These are phyloP conservation scores for Piloderma croceum DNA, from an alignment of 768 basidiomycete species.

Conservation along the genomic window DNA sequence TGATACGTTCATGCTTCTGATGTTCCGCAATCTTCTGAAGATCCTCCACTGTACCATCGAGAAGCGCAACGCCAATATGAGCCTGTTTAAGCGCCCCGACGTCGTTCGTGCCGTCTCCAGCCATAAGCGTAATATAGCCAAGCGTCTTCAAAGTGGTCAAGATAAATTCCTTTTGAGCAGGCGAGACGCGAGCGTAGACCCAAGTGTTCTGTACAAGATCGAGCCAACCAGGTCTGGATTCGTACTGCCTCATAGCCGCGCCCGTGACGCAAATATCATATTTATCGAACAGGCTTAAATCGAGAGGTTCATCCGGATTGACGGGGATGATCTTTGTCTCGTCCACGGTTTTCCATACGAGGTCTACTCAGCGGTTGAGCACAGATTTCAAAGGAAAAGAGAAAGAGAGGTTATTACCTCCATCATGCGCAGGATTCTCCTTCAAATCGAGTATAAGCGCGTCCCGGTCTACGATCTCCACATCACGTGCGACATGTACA, in stretches of 20 bases:
- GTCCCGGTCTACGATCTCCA: slow-evolving; percentile 95
- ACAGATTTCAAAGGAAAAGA: background rate
- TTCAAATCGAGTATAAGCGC: slow-evolving; percentile 87
- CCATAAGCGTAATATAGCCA: slow-evolving; percentile 94
- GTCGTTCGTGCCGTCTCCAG: slow-evolving; percentile 98
- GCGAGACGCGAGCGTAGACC: slow-evolving; percentile 98
- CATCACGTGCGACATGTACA: slow-evolving; percentile 90
- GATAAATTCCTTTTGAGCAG: slow-evolving; percentile 92
- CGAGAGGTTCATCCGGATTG: slow-evolving; percentile 72
- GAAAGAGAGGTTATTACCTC: slow-evolving; percentile 45
- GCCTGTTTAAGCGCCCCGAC: slow-evolving; percentile 98
- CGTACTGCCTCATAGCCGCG: slow-evolving; percentile 85
- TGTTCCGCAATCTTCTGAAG: slow-evolving; percentile 91
- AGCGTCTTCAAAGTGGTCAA: slow-evolving; percentile 83
- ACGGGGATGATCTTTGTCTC: slow-evolving; percentile 86
- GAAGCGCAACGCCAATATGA: slow-evolving; percentile 89
- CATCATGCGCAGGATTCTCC: slow-evolving; percentile 68
- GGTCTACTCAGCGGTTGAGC: slow-evolving; percentile 40
- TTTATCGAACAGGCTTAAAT: slow-evolving; percentile 66
- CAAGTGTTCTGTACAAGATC: slow-evolving; percentile 90
- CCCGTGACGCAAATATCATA: slow-evolving; percentile 99
- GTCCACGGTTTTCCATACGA: slow-evolving; percentile 92
- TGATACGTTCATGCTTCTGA: slow-evolving; percentile 82
- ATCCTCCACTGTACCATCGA: slow-evolving; percentile 90
- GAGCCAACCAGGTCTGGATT: slow-evolving; percentile 63